These are phyloP conservation scores for Tritrichomonas foetus DNA, from an alignment of 208 protist genomes.

Conservation along the genomic window DNA sequence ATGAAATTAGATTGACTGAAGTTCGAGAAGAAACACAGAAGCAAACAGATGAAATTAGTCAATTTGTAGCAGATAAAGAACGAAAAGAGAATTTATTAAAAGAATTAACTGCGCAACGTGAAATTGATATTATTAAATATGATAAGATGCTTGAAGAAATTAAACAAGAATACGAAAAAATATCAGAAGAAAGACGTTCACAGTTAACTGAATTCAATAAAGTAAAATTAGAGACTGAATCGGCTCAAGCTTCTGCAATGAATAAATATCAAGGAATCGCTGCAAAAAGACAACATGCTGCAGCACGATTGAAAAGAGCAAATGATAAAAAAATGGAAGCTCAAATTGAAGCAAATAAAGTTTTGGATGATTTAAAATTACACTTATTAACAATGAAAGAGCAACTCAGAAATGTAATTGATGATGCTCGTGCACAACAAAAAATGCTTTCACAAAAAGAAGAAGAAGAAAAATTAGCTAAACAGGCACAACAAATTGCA, in stretches of 20 bases:
- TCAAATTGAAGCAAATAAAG: background rate
- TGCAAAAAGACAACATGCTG: background rate
- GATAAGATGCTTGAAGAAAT: background rate
- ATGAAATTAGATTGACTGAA: background rate
- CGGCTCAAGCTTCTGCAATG: background rate
- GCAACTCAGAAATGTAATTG: background rate
- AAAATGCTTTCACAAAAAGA: background rate
- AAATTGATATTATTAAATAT: background rate
- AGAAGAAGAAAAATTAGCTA: background rate
- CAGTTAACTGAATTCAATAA: background rate
- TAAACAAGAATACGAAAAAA: background rate
- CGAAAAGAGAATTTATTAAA: background rate
- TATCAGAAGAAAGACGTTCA: background rate
- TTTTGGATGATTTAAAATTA: background rate
- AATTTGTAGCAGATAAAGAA: background rate
- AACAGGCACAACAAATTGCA: background rate
- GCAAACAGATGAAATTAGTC: background rate
- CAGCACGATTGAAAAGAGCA: background rate
- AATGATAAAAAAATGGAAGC: background rate
- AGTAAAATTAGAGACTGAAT: background rate
- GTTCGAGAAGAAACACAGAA: background rate
- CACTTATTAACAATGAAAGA: background rate
- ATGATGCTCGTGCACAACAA: background rate
- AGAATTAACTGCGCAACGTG: background rate
- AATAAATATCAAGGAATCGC: background rate